Conservation (phyloP, 805 yeast genomes). For the Wickerhamiella siamensis region DNA sequence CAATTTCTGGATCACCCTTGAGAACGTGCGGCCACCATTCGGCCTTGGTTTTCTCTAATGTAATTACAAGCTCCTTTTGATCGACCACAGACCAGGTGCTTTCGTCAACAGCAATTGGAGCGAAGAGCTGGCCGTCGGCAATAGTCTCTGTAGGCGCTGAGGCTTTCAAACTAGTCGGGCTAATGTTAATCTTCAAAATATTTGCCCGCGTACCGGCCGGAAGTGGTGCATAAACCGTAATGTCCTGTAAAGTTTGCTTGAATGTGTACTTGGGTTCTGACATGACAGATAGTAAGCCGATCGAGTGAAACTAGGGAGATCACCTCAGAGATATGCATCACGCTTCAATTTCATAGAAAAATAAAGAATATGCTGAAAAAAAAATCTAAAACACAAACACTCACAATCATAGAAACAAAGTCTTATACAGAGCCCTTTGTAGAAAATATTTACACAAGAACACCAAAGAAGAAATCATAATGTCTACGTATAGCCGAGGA, state of each 20-base stretch:
- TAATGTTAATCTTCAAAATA: conserved; percentile 22
- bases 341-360: too few relatives aligned
- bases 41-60: conserved; percentile 27
- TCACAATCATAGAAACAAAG: too few relatives aligned
- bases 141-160: conserved; percentile 17
- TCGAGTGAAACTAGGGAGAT: too few relatives aligned
- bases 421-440: too few relatives aligned
- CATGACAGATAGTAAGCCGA: too few relatives aligned
- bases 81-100: conserved; percentile 33
- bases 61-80: conserved; percentile 24
- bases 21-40: conserved; percentile 38
- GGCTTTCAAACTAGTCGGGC: conserved; percentile 11
- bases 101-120: conserved; percentile 23
- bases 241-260: conserved; percentile 31
- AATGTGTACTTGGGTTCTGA: conserved; percentile 19
- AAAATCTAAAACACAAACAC: too few relatives aligned
- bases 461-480: too few relatives aligned
- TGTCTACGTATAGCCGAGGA: too few relatives aligned
- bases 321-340: too few relatives aligned
- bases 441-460: too few relatives aligned
- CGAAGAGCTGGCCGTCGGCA: conserved; percentile 26
- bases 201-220: conserved; percentile 26
- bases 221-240: conserved; percentile 26
- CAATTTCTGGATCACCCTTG: conserved; percentile 29
- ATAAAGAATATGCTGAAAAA: too few relatives aligned